Evolutionary conservation across 768 basidiomycete genomes (phyloP).

Genomic region (Boletus coccyginus): DNA sequence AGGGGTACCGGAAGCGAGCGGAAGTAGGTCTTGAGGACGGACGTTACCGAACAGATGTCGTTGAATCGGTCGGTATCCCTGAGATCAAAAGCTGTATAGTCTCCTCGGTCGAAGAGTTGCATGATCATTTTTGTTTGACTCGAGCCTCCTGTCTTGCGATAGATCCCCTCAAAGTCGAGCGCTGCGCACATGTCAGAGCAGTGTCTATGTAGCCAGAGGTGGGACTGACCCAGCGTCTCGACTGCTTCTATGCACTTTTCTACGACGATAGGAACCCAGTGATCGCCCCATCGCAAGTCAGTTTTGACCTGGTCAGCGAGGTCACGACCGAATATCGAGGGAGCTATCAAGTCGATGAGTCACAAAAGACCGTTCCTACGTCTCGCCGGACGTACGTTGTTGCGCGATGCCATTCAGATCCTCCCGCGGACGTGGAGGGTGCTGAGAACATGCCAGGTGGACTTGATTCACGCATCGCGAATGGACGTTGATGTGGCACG

Average conservation of each 20-base stretch:
- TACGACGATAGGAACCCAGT: constrained; percentile 81
- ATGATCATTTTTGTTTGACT: constrained; percentile 91
- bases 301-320: constrained; percentile 78
- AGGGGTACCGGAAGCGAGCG: constrained; percentile 88
- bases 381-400: constrained; percentile 7
- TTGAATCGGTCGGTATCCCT: constrained; percentile 87
- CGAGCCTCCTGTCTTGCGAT: constrained; percentile 95
- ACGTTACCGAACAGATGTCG: constrained; percentile 95
- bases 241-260: constrained; percentile 97
- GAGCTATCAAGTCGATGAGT: constrained; percentile 44
- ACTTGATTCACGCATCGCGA: constrained; percentile 78
- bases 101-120: constrained; percentile 90
- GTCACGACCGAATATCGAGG: constrained; percentile 92
- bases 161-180: constrained; percentile 96
- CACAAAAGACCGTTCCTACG: constrained; percentile 10
- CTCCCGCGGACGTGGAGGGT: constrained; percentile 33
- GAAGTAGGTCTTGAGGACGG: constrained; percentile 96
- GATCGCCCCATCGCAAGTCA: constrained; percentile 58
- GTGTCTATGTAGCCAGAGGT: neutral
- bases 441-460: constrained; percentile 62
- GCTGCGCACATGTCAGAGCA: constrained; percentile 42
- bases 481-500: constrained; percentile 83
- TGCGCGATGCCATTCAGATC: constrained; percentile 28
- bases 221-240: constrained; percentile 69
- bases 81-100: constrained; percentile 87